Conservation (phyloP, 192 early-diverging fungal species). For the Neocallimastix lanati region DNA sequence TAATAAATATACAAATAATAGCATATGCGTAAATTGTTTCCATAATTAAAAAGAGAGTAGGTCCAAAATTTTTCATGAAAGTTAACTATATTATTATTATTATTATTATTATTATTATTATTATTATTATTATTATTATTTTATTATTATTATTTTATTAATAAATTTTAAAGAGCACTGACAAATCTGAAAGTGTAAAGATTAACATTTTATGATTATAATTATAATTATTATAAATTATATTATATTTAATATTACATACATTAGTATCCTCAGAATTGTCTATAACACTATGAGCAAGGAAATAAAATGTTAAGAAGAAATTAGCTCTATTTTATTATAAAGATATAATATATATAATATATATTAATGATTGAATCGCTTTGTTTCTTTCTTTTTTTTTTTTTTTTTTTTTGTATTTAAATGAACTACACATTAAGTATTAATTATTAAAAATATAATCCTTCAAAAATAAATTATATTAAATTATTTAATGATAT, state of each 20-base stretch:
- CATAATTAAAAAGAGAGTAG: conserved; percentile 42
- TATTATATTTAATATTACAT: conserved; percentile 1
- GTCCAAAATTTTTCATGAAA: conserved; percentile 32
- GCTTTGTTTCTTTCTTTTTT: no score
- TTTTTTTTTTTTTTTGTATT: no score
- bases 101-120: no score
- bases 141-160: no score
- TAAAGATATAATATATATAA: no score
- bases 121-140: no score
- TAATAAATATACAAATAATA: conserved; percentile 65
- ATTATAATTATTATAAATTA: no score
- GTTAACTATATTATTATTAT: conserved; percentile 17
- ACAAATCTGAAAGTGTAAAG: background rate
- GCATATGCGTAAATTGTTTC: conserved; percentile 61
- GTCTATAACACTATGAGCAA: conserved; percentile 7
- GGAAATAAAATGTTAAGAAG: conserved; percentile 77
- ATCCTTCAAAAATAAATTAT: no score
- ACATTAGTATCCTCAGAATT: background rate
- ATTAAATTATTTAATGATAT: background rate
- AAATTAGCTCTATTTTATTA: conserved; percentile 40
- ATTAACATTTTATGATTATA: conserved; percentile 2
- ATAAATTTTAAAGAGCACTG: conserved; percentile 1
- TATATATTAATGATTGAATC: no score
- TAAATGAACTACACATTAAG: no score
- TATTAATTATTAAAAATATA: no score